Evolutionary conservation across 805 yeast genomes (phyloP).

Genomic region (Wickerhamiella musiphila): DNA sequence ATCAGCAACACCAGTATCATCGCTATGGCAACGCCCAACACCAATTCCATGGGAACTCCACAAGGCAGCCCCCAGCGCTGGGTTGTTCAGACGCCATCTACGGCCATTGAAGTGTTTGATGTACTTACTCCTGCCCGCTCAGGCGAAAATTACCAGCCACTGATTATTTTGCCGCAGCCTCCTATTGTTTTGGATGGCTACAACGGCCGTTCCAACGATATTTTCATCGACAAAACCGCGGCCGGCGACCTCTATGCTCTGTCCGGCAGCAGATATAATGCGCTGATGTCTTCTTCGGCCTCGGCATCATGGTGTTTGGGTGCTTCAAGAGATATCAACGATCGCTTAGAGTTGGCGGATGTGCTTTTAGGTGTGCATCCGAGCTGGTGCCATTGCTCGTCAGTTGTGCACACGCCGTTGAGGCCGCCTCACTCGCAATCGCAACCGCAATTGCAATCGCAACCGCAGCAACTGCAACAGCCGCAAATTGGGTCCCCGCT

Average conservation of each 20-base stretch:
- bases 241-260: constrained; percentile 45
- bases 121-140: constrained; percentile 25
- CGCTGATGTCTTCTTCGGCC: constrained; percentile 55
- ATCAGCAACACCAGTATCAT: constrained; percentile 63
- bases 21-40: constrained; percentile 43
- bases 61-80: constrained; percentile 51
- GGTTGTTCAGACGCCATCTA: constrained; percentile 56
- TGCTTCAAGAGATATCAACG: constrained; percentile 2
- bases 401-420: constrained; percentile 3
- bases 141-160: constrained; percentile 6
- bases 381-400: constrained; percentile 11
- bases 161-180: constrained; percentile 25
- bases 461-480: too few species aligned
- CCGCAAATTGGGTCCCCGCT: too few species aligned
- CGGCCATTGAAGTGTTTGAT: constrained; percentile 68
- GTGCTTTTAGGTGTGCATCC: constrained; percentile 17
- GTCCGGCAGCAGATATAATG: constrained; percentile 61
- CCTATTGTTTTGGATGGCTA: constrained; percentile 6
- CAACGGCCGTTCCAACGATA: constrained; percentile 23
- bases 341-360: constrained; percentile 3
- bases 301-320: constrained; percentile 12
- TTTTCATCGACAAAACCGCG: constrained; percentile 48
- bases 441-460: too few species aligned
- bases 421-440: constrained; percentile 8
- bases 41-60: constrained; percentile 39